Conservation (phyloP, 225 moss, liverwort and hornwort species). For the Pseudoscleropodium purum region DNA sequence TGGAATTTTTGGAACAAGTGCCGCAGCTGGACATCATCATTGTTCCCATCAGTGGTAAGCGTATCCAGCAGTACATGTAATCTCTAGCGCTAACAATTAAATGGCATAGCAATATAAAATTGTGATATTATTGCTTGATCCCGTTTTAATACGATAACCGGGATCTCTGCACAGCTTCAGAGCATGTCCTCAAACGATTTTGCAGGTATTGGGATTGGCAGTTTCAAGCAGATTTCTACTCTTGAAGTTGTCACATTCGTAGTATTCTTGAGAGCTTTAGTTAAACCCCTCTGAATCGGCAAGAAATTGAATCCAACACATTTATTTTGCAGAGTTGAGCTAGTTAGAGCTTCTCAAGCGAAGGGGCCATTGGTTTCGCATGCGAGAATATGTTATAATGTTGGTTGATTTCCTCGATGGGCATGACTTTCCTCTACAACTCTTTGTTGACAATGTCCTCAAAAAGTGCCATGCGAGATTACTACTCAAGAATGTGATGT, state of each 20-base stretch:
- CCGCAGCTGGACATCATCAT: slow-evolving; percentile 67
- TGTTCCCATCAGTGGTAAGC: slow-evolving; percentile 79
- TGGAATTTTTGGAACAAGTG: slow-evolving; percentile 79
- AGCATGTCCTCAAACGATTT: not conserved
- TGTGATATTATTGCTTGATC: not conserved
- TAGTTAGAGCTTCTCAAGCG: not conserved
- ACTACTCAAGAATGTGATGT: not conserved
- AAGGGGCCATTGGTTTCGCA: not conserved
- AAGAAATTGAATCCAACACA: not conserved
- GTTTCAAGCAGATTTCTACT: not conserved
- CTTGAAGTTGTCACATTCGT: not conserved
- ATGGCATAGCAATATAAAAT: not conserved
- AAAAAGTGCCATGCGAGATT: not conserved
- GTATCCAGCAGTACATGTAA: not conserved
- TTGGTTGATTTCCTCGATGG: not conserved
- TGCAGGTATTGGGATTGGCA: not conserved
- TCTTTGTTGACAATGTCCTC: not conserved
- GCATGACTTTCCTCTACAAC: not conserved
- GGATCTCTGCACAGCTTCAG: not conserved
- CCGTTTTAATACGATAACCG: not conserved
- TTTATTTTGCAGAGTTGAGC: not conserved
- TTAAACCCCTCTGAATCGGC: not conserved
- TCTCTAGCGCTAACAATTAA: not conserved
- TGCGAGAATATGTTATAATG: not conserved
- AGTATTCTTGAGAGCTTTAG: not conserved